A percentile compares a stretch with the other conserved stretches of the same genome.
phyloP scores from a whole-genome alignment of 345 rosid genomes.

The Populus deltoides region DNA sequence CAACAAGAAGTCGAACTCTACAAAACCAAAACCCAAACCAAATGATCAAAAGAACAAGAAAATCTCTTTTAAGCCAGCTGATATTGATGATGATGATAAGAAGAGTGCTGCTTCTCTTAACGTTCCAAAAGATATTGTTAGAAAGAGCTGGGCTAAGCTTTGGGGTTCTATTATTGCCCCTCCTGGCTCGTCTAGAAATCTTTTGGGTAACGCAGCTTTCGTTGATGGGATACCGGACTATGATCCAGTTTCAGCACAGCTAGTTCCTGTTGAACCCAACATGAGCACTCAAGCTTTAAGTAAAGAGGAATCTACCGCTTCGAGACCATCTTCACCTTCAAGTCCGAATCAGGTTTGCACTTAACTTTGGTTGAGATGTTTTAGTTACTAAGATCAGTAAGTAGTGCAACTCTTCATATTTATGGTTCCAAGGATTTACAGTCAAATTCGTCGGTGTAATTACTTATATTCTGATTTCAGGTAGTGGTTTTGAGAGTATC shows the following conservation, averaged over 20 bases:
- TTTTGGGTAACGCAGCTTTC: constrained; percentile 44
- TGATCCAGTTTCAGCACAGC: constrained; percentile 35
- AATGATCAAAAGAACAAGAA: constrained; percentile 32
- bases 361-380: neutral
- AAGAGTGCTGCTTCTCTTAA: neutral
- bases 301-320: constrained; percentile 27
- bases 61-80: constrained; percentile 13
- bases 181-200: constrained; percentile 70
- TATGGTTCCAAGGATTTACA: no score
- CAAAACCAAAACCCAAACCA: constrained; percentile 8
- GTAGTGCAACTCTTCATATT: neutral
- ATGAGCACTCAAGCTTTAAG: constrained; percentile 11
- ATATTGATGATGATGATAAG: constrained; percentile 4
- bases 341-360: constrained; percentile 49
- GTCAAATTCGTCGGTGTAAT: no score
- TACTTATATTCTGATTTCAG: constrained; percentile 24
- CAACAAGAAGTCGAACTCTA: constrained; percentile 12
- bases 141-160: constrained; percentile 42
- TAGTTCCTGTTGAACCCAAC: constrained; percentile 30
- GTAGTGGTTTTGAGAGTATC: constrained; percentile 90
- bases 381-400: neutral
- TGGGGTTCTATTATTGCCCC: constrained; percentile 49
- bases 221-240: constrained; percentile 40
- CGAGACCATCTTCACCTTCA: constrained; percentile 29
- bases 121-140: constrained; percentile 8